These are phyloP conservation scores for Colletotrichum sp. DNA, from an alignment of 2,329 filamentous ascomycete genomes.

Conservation along the genomic window DNA sequence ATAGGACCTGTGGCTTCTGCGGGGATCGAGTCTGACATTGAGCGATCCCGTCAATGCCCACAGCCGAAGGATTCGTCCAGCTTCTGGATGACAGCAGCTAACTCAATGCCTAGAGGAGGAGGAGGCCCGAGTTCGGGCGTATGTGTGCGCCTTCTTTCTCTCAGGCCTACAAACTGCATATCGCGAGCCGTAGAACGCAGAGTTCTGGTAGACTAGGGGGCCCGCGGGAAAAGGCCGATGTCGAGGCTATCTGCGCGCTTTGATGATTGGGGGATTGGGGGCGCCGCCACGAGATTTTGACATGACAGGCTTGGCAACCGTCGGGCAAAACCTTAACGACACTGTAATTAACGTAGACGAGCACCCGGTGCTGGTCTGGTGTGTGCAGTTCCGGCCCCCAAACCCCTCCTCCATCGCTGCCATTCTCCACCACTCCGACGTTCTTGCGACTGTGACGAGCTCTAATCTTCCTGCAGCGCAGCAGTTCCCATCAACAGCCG, in stretches of 20 bases:
- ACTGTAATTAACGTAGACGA: neutral
- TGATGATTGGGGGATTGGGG: neutral
- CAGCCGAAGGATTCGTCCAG: neutral
- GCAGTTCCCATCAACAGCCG: neutral
- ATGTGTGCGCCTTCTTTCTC: neutral
- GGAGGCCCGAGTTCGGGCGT: conserved; percentile 1
- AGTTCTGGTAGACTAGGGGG: neutral
- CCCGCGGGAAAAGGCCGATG: neutral
- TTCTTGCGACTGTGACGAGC: neutral
- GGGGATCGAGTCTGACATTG: neutral
- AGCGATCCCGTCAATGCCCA: neutral
- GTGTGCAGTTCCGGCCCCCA: neutral
- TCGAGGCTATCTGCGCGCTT: neutral
- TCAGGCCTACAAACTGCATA: neutral
- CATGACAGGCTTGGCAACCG: conserved; percentile 5
- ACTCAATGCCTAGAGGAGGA: neutral
- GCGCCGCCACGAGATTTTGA: neutral
- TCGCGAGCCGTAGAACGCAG: neutral
- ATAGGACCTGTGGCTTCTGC: neutral
- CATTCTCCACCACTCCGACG: conserved; percentile 8
- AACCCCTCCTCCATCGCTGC: neutral
- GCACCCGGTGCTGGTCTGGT: neutral
- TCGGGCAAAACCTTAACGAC: conserved; percentile 4
- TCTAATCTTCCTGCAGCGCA: neutral
- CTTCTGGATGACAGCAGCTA: neutral